Conservation (phyloP, 257 asterid genomes). For the Vinca minor region DNA sequence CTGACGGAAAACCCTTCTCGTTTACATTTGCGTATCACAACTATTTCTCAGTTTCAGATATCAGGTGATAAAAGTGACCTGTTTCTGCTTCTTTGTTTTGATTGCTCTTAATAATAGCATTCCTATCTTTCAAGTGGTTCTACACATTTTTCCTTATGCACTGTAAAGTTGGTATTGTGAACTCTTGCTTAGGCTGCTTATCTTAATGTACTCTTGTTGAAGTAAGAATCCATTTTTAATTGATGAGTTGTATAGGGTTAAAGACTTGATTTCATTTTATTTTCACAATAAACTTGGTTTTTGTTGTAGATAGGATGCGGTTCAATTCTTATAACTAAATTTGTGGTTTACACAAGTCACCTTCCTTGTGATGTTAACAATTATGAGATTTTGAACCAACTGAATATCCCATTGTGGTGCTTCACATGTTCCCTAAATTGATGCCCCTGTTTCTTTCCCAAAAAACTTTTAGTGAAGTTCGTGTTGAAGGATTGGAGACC, state of each 20-base stretch:
- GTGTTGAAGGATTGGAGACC: constrained; percentile 95
- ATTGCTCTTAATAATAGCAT: background rate
- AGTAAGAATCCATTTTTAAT: background rate
- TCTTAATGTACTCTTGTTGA: background rate
- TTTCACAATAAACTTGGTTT: background rate
- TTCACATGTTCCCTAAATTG: no score
- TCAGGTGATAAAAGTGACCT: constrained; percentile 45
- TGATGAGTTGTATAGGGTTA: background rate
- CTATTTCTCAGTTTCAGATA: constrained; percentile 82
- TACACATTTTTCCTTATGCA: background rate
- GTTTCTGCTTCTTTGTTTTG: constrained; percentile 4
- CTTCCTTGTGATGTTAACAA: no score
- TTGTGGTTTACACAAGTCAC: background rate
- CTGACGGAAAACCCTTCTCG: constrained; percentile 79
- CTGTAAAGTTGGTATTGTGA: background rate
- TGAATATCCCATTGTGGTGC: background rate
- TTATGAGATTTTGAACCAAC: background rate
- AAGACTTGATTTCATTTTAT: background rate
- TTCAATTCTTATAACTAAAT: background rate
- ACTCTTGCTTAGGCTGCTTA: background rate
- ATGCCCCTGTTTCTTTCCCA: background rate
- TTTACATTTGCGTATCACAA: constrained; percentile 93
- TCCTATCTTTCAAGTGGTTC: background rate
- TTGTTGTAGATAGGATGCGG: background rate
- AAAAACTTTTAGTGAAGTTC: constrained; percentile 76